Percentiles rank a stretch among this genome's conserved stretches.
These are phyloP conservation scores for Colletotrichum melonis DNA, from an alignment of 2,329 filamentous ascomycete species.

Conservation along the genomic window DNA sequence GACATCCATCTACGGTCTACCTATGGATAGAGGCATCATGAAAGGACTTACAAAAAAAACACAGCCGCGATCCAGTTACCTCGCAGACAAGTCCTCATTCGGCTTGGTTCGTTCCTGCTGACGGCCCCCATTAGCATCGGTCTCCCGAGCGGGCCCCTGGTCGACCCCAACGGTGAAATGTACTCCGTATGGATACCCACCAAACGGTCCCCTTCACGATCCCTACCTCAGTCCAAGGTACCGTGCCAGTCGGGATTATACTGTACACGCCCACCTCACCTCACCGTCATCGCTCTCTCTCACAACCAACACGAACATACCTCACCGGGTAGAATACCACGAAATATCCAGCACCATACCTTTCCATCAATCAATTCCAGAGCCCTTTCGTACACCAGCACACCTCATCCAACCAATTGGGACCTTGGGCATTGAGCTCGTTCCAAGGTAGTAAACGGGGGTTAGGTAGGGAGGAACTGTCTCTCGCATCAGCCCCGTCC, in stretches of 20 bases:
- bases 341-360: too few relatives aligned
- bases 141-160: background rate
- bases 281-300: background rate
- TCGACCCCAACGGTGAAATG: background rate
- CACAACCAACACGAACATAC: too few relatives aligned
- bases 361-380: too few relatives aligned
- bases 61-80: slow-evolving; percentile 19
- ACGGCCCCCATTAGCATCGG: background rate
- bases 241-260: background rate
- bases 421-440: too few relatives aligned
- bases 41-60: background rate
- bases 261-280: background rate
- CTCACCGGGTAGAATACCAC: too few relatives aligned
- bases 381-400: too few relatives aligned
- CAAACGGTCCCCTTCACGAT: background rate
- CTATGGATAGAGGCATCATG: background rate
- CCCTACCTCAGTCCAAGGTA: background rate
- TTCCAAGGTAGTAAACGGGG: too few relatives aligned
- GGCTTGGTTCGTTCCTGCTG: background rate
- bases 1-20: background rate
- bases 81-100: background rate
- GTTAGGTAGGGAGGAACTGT: background rate
- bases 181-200: background rate
- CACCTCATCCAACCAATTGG: too few relatives aligned
- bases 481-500: slow-evolving; percentile 22